Evolutionary conservation across 768 basidiomycete genomes (phyloP).

Genomic region (Megacollybia marginata): DNA sequence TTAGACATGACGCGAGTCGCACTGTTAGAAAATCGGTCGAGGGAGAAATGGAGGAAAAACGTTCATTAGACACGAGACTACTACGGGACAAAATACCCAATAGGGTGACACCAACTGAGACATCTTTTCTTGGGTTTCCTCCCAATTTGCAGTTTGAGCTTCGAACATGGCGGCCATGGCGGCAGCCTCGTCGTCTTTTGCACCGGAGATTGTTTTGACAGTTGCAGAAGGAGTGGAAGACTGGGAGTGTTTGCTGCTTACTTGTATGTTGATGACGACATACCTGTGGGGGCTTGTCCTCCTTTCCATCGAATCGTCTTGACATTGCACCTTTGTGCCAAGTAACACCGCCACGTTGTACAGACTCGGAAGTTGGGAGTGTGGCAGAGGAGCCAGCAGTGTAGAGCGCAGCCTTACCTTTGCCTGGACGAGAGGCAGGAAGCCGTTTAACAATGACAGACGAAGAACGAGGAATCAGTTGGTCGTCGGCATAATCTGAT

Average conservation of each 20-base stretch:
- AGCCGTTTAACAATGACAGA: constrained; percentile 91
- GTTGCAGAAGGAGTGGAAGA: constrained; percentile 15
- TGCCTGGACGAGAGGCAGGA: constrained; percentile 74
- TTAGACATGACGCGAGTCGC: constrained; percentile 61
- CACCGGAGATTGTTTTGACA: constrained; percentile 35
- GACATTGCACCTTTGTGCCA: constrained; percentile 79
- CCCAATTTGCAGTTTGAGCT: constrained; percentile 91
- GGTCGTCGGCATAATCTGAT: constrained; percentile 87
- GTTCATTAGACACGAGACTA: constrained; percentile 63
- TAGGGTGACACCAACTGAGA: constrained; percentile 85
- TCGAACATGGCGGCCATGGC: constrained; percentile 98
- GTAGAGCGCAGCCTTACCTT: constrained; percentile 77
- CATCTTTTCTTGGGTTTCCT: constrained; percentile 99
- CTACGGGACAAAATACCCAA: constrained; percentile 55
- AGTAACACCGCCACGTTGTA: constrained; percentile 32
- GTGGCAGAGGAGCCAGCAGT: constrained; percentile 39
- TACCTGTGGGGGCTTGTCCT: constrained; percentile 34
- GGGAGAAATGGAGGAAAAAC: constrained; percentile 13
- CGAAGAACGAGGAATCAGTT: constrained; percentile 89
- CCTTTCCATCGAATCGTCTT: constrained; percentile 84
- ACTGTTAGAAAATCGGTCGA: constrained; percentile 34
- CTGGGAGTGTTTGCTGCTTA: not conserved
- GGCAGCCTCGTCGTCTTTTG: constrained; percentile 80
- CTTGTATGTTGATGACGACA: not conserved
- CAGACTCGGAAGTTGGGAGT: constrained; percentile 41